A percentile compares a stretch with the other conserved stretches of the same genome.
Conservation (phyloP, 2,329 filamentous ascomycete species). For the Penicillium sp. region DNA sequence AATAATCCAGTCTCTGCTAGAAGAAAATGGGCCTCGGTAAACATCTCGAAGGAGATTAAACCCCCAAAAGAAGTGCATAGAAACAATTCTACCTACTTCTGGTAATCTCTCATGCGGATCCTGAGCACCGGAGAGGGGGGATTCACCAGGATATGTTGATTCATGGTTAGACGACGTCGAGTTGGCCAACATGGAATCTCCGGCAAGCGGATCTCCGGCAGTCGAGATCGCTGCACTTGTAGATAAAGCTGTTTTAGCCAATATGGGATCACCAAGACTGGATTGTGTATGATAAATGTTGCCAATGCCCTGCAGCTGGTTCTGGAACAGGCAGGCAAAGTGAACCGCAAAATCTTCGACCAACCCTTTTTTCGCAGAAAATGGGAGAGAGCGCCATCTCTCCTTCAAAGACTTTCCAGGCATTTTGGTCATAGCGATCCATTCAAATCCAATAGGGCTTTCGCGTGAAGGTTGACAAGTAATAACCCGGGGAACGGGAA, state of each 20-base stretch:
- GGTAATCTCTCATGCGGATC: background rate
- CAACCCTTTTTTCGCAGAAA: conserved; percentile 6
- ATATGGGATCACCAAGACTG: background rate
- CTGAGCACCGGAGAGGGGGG: too few species aligned
- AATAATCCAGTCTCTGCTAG: conserved; percentile 15
- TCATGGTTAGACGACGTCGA: too few species aligned
- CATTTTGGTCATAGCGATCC: conserved; percentile 16
- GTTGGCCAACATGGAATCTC: too few species aligned
- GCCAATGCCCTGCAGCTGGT: conserved; percentile 1
- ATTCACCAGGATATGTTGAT: too few species aligned
- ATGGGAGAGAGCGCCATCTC: conserved; percentile 12
- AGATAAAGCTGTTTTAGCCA: background rate
- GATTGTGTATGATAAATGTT: conserved; percentile 1
- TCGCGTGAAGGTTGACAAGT: conserved; percentile 13
- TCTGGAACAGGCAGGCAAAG: conserved; percentile 8
- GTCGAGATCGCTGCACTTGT: too few species aligned
- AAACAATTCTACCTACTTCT: conserved; percentile 17
- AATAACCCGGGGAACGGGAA: conserved; percentile 16
- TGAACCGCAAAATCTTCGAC: conserved; percentile 2
- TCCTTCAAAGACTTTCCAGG: conserved; percentile 3
- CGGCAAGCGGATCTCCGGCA: background rate
- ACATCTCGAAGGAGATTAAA: conserved; percentile 10
- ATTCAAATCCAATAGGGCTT: conserved; percentile 22
- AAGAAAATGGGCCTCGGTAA: conserved; percentile 15
- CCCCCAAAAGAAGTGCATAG: conserved; percentile 17